A percentile compares a stretch with the other conserved stretches of the same genome.
Conservation (phyloP, 2,329 filamentous ascomycete species). For the Phialophora verrucosa region DNA sequence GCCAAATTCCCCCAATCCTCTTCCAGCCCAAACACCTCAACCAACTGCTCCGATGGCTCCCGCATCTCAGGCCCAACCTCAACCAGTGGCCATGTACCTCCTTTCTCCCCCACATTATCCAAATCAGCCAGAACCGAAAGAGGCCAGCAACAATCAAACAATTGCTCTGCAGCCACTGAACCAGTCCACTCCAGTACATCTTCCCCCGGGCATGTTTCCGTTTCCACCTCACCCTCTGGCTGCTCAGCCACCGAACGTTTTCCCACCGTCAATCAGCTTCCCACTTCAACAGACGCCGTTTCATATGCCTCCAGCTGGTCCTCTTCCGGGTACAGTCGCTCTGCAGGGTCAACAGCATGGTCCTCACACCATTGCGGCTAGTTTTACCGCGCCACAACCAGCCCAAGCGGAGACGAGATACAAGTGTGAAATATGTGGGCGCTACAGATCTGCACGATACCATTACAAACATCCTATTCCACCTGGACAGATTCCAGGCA, state of each 20-base stretch:
- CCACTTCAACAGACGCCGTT: constrained; percentile 15
- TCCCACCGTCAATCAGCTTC: constrained; percentile 9
- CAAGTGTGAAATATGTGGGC: constrained; percentile 39
- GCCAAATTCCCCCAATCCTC: constrained; percentile 16
- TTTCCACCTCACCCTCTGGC: constrained; percentile 22
- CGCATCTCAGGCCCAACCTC: constrained; percentile 29
- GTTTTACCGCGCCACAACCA: neutral
- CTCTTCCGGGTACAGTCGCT: constrained; percentile 6
- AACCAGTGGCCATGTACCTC: constrained; percentile 28
- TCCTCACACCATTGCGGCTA: neutral
- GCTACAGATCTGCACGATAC: constrained; percentile 37
- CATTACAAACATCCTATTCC: constrained; percentile 38
- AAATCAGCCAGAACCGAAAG: constrained; percentile 9
- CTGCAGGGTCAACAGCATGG: constrained; percentile 14
- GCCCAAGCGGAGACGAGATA: constrained; percentile 30
- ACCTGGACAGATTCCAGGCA: constrained; percentile 34
- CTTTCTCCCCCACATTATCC: constrained; percentile 22
- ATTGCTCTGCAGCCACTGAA: constrained; percentile 8
- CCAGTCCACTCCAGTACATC: constrained; percentile 25
- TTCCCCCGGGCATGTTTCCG: constrained; percentile 18
- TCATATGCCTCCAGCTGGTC: constrained; percentile 5
- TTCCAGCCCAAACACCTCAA: constrained; percentile 6
- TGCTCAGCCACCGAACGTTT: constrained; percentile 11
- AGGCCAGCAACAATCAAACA: constrained; percentile 10
- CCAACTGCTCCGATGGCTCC: constrained; percentile 27